Evolutionary conservation across 2,329 filamentous ascomycete species (phyloP).

Genomic region (Knufia petricola): DNA sequence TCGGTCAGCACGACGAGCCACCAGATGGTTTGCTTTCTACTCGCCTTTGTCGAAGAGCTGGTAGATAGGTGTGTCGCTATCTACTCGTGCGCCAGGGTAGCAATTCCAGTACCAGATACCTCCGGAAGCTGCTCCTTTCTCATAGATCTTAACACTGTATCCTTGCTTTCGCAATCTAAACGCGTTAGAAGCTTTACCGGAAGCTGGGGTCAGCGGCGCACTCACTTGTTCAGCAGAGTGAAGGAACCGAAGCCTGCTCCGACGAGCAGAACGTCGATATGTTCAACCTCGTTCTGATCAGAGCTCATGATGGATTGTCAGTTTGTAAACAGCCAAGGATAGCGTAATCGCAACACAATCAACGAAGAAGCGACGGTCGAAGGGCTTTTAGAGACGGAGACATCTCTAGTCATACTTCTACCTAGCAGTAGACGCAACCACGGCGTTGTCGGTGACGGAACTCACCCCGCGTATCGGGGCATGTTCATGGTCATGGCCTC

Average conservation of each 20-base stretch:
- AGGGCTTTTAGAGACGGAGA: not conserved
- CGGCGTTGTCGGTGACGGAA: not conserved
- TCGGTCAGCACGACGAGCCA: slow-evolving; percentile 33
- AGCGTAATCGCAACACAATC: not conserved
- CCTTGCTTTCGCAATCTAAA: slow-evolving; percentile 42
- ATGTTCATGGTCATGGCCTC: not conserved
- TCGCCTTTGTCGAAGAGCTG: slow-evolving; percentile 16
- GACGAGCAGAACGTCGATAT: slow-evolving; percentile 25
- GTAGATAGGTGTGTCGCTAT: slow-evolving; percentile 26
- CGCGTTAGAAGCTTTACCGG: not conserved
- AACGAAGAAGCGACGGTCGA: not conserved
- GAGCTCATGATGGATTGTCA: slow-evolving; percentile 12
- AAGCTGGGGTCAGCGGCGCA: not conserved
- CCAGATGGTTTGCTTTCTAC: not conserved
- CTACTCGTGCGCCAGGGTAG: slow-evolving; percentile 39
- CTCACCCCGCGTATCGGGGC: not conserved
- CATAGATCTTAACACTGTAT: slow-evolving; percentile 40
- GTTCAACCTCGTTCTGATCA: slow-evolving; percentile 13
- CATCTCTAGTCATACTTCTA: not conserved
- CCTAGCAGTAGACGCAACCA: not conserved
- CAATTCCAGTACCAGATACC: slow-evolving; percentile 31
- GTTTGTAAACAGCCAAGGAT: not conserved
- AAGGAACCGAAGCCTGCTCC: slow-evolving; percentile 35
- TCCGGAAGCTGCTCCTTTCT: slow-evolving; percentile 40
- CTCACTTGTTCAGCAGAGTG: slow-evolving; percentile 36